Base-by-base conservation (phyloP, 2,329 filamentous ascomycete genomes). In the Botrytis sinoallii region DNA sequence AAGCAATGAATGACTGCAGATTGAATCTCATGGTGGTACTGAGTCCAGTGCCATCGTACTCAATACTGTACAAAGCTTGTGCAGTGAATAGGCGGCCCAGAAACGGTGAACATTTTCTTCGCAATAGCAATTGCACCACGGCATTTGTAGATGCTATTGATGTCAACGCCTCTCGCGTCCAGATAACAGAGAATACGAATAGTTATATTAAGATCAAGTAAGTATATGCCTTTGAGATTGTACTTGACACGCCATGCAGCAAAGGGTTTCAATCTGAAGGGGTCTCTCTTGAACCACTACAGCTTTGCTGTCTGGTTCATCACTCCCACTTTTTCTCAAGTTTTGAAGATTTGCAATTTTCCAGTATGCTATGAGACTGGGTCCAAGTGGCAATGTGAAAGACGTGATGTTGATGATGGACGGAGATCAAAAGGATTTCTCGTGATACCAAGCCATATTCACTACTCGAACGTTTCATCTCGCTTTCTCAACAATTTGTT, bases 161-260 rank as follows among this genome's bases (percentile, higher is more conserved):
- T 35, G 16, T 40, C 9, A n/a, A 40, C 8, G 0, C 46, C 5
- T 18, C 16, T 40, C 0, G 3, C 4, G 7, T 8, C 2, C 16
- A 40, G 32, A 40, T 12, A 32, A 22, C 8, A 67, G 22, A n/a
- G 5, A 18, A 6, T 6, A 2, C 3, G 14, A 55, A 18, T 3
- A 14, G 7, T 67, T 5, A 9, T 35, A 7, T 35, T 35, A 12
- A 29, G 14, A 22, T 55, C 32, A 29, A 46, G 9, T 55, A 4
- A 40, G 16, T 22, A 3, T 55, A 1, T 52, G 12, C 25, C 25
- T 52, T 40, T 18, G 25, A 4, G 35, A 46, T 12, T 20, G 29
- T 68, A 16, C 22, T 55, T 40, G 8, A 14, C 20, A 29, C 6
- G 12, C 46, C n/a, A 5, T 5, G 3, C 25, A 52, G 16, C 8